A percentile compares a stretch with the other conserved stretches of the same genome.
Conservation (phyloP, 2,329 filamentous ascomycete species). For the Pyrenophora teres region DNA sequence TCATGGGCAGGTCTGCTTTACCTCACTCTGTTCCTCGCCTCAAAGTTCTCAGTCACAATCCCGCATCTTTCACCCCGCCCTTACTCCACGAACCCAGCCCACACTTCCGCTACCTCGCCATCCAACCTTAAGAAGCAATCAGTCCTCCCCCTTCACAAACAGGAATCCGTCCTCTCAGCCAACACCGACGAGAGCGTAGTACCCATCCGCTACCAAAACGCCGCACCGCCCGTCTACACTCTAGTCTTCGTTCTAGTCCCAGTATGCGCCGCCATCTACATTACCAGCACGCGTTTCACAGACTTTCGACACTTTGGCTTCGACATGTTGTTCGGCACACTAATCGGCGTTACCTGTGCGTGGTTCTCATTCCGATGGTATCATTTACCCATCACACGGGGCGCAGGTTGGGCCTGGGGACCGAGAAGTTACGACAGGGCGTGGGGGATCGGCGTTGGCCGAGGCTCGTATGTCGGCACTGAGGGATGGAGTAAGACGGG, state of each 20-base stretch:
- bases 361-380: conserved; percentile 84
- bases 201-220: conserved; percentile 71
- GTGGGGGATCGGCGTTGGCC: conserved; percentile 75
- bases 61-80: conserved; percentile 66
- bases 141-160: conserved; percentile 33
- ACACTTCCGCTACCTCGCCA: conserved; percentile 51
- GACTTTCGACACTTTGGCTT: conserved; percentile 92
- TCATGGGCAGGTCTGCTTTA: conserved; percentile 82
- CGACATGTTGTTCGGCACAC: conserved; percentile 83
- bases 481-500: conserved; percentile 50
- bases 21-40: conserved; percentile 82
- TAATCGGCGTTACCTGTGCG: conserved; percentile 73
- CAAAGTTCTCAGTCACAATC: conserved; percentile 76
- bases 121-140: conserved; percentile 37
- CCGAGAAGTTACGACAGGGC: conserved; percentile 73
- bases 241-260: conserved; percentile 72
- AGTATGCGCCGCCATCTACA: conserved; percentile 75
- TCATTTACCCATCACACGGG: conserved; percentile 76
- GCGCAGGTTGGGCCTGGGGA: conserved; percentile 89
- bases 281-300: conserved; percentile 83
- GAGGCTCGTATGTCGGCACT: conserved; percentile 52
- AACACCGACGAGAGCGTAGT: conserved; percentile 46
- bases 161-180: conserved; percentile 26
- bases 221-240: conserved; percentile 81
- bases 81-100: conserved; percentile 55